Conservation (phyloP, 768 basidiomycete genomes). For the Mycena albidolilacea region DNA sequence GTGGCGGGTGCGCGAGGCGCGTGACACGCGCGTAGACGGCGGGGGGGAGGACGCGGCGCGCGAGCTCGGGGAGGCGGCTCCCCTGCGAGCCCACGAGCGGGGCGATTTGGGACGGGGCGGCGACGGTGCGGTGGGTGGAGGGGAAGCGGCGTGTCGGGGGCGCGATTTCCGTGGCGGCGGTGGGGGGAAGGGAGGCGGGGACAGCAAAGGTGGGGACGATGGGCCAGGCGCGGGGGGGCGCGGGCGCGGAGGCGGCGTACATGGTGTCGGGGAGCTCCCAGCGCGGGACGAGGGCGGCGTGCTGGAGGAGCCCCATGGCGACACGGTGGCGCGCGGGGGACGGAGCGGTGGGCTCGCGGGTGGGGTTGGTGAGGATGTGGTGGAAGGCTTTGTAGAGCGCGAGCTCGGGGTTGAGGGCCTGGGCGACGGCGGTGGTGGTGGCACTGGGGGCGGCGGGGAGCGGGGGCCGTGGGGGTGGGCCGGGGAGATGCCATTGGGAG, state of each 20-base stretch:
- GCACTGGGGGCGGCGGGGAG: constrained; percentile 56
- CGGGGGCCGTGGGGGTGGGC: constrained; percentile 48
- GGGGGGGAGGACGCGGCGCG: constrained; percentile 76
- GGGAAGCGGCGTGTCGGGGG: constrained; percentile 55
- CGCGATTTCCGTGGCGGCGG: constrained; percentile 40
- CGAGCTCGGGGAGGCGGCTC: constrained; percentile 77
- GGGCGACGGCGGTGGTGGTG: background rate
- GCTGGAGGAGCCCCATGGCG: constrained; percentile 77
- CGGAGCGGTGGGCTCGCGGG: constrained; percentile 53
- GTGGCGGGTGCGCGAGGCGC: constrained; percentile 75
- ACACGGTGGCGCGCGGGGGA: constrained; percentile 81
- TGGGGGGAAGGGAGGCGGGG: constrained; percentile 53
- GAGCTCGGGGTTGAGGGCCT: constrained; percentile 68
- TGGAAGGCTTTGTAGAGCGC: constrained; percentile 81
- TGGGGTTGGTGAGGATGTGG: constrained; percentile 80
- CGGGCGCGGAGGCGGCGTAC: constrained; percentile 71
- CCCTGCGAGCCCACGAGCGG: constrained; percentile 76
- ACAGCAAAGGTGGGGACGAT: constrained; percentile 79
- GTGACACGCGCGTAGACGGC: constrained; percentile 72
- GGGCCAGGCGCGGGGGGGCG: constrained; percentile 72
- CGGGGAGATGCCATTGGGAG: constrained; percentile 80
- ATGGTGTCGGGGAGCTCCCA: constrained; percentile 82
- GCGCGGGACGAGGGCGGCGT: constrained; percentile 69
- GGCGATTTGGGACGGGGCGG: constrained; percentile 65
- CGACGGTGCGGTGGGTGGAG: constrained; percentile 59